Evolutionary conservation across 2,329 filamentous ascomycete species (phyloP).

Genomic region (Nemania abortiva): DNA sequence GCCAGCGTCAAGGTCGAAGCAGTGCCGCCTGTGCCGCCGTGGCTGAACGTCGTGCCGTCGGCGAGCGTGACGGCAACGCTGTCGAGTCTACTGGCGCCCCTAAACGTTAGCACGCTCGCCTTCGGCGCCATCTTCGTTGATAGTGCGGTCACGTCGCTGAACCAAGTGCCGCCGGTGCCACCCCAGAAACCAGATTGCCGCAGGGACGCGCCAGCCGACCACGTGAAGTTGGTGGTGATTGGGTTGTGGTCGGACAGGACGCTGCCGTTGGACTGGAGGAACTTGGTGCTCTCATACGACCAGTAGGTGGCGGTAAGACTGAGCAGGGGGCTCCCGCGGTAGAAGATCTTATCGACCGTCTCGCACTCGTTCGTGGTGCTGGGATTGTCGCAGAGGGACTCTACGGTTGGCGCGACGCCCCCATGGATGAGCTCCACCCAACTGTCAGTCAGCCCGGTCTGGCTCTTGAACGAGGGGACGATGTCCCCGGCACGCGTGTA

Average conservation of each 20-base stretch:
- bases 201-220: constrained; percentile 54
- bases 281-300: constrained; percentile 67
- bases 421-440: constrained; percentile 68
- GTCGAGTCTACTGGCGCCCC: constrained; percentile 64
- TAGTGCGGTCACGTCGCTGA: constrained; percentile 64
- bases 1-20: constrained; percentile 58
- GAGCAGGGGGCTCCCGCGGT: constrained; percentile 63
- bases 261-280: constrained; percentile 67
- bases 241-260: constrained; percentile 75
- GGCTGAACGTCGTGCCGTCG: constrained; percentile 62
- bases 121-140: constrained; percentile 52
- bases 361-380: constrained; percentile 67
- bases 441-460: constrained; percentile 66
- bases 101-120: constrained; percentile 57
- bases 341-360: constrained; percentile 76
- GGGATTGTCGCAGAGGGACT: constrained; percentile 69
- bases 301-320: constrained; percentile 62
- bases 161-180: constrained; percentile 65
- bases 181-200: constrained; percentile 62
- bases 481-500: constrained; percentile 70
- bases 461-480: constrained; percentile 61
- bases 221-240: constrained; percentile 66
- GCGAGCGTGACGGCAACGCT: constrained; percentile 60
- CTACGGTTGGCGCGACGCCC: constrained; percentile 60
- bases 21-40: constrained; percentile 67